phyloP scores from a whole-genome alignment of 2,329 filamentous ascomycete genomes.

The Huntiella bhutanensis region DNA sequence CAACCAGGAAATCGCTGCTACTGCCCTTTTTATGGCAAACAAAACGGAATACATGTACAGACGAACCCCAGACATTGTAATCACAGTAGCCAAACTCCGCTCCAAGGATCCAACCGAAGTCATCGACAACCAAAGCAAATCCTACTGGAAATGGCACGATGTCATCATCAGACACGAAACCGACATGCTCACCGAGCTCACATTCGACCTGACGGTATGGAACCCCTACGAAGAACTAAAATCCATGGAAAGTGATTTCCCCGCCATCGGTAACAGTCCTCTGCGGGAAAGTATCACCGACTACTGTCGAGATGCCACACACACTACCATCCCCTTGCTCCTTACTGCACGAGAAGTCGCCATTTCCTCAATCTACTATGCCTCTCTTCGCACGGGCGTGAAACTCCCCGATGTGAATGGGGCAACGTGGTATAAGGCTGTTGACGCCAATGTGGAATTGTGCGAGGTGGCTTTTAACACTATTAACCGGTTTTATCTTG shows the following conservation, averaged over 20 bases:
- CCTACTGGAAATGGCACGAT: slow-evolving; percentile 96
- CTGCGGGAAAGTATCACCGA: slow-evolving; percentile 80
- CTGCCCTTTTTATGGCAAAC: slow-evolving; percentile 79
- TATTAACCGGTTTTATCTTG: too few species aligned
- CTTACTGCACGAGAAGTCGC: slow-evolving; percentile 67
- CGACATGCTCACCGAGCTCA: slow-evolving; percentile 73
- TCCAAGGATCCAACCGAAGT: slow-evolving; percentile 82
- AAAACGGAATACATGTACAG: slow-evolving; percentile 95
- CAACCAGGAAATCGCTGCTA: slow-evolving; percentile 60
- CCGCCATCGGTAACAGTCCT: slow-evolving; percentile 58
- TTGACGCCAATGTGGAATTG: slow-evolving; percentile 46
- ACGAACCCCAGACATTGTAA: slow-evolving; percentile 86
- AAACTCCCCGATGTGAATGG: slow-evolving; percentile 61
- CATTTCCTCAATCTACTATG: slow-evolving; percentile 71
- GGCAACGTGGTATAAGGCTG: slow-evolving; percentile 69
- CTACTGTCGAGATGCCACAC: slow-evolving; percentile 77
- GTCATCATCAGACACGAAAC: slow-evolving; percentile 87
- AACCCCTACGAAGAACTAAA: slow-evolving; percentile 75
- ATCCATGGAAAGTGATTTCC: slow-evolving; percentile 56
- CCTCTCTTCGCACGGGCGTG: slow-evolving; percentile 53
- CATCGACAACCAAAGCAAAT: slow-evolving; percentile 92
- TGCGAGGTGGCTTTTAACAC: too few species aligned
- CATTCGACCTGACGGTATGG: slow-evolving; percentile 82
- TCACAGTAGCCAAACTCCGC: slow-evolving; percentile 82
- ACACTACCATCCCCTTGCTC: slow-evolving; percentile 68